Evolutionary conservation across 352 stramenopile species (phyloP).

Genomic region (Phytophthora europaea): DNA sequence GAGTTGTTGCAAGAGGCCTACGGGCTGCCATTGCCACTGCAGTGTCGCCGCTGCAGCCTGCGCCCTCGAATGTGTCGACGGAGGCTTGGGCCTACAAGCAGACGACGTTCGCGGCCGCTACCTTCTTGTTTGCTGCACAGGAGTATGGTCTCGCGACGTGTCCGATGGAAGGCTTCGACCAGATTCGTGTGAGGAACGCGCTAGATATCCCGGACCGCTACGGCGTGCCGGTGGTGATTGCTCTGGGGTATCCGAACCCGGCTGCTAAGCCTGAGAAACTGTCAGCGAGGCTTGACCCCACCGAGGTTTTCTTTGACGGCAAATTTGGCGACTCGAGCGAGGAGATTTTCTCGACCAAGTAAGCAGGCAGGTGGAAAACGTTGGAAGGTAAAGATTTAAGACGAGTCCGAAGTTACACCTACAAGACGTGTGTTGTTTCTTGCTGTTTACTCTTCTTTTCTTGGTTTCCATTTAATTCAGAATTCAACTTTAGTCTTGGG

Average conservation of each 20-base stretch:
- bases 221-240: slow-evolving; percentile 77
- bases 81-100: slow-evolving; percentile 89
- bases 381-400: neutral
- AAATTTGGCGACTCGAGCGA: slow-evolving; percentile 81
- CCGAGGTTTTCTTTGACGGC: slow-evolving; percentile 87
- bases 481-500: no score
- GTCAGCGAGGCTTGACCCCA: slow-evolving; percentile 62
- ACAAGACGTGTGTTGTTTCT: no score
- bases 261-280: slow-evolving; percentile 23
- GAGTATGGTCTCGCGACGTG: slow-evolving; percentile 76
- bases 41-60: slow-evolving; percentile 71
- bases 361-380: neutral
- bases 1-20: slow-evolving; percentile 60
- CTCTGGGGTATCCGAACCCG: slow-evolving; percentile 67
- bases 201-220: slow-evolving; percentile 88
- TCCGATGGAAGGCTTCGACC: slow-evolving; percentile 86
- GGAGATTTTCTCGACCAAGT: slow-evolving; percentile 60
- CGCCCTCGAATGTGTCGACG: slow-evolving; percentile 69
- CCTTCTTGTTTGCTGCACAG: slow-evolving; percentile 79
- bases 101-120: slow-evolving; percentile 74
- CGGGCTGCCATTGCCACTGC: slow-evolving; percentile 67
- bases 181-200: slow-evolving; percentile 63
- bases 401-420: no score
- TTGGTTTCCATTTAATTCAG: no score
- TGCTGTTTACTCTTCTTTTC: no score